A percentile compares a stretch with the other conserved stretches of the same genome.
These are phyloP conservation scores for Termitomyces sp. DNA, from an alignment of 768 basidiomycete genomes.

Conservation along the genomic window DNA sequence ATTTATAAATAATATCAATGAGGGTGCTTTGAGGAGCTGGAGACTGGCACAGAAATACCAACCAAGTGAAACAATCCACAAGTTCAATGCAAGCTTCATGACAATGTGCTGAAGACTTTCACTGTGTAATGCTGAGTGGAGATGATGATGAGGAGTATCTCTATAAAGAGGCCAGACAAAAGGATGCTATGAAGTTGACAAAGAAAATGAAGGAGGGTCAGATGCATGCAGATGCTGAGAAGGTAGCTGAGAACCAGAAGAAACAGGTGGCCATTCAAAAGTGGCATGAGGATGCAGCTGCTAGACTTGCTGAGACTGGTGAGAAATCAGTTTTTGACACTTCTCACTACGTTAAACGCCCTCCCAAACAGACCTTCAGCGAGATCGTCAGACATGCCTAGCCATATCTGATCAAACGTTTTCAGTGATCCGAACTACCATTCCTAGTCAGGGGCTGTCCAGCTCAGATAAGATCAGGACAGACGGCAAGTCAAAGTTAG, in stretches of 20 bases:
- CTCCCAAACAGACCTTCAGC: no score
- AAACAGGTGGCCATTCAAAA: neutral
- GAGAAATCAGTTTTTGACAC: neutral
- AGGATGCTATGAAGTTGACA: neutral
- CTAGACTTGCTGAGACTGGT: neutral
- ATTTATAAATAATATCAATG: slow-evolving; percentile 21
- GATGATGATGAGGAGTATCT: neutral
- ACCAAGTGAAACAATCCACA: slow-evolving; percentile 6
- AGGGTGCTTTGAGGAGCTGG: slow-evolving; percentile 18
- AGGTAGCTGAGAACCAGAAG: neutral
- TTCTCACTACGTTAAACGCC: no score
- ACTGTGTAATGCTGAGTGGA: neutral
- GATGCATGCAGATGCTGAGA: neutral
- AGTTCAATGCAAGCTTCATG: slow-evolving; percentile 11
- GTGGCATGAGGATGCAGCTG: neutral
- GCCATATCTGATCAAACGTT: no score
- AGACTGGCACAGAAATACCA: slow-evolving; percentile 1
- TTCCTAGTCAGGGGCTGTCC: no score
- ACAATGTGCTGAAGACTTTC: slow-evolving; percentile 4
- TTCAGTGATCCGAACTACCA: no score
- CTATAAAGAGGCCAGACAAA: neutral
- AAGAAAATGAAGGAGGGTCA: neutral
- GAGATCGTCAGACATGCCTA: no score
- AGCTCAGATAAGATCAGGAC: no score
- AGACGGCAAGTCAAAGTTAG: no score